Base-by-base conservation (phyloP, 2,329 filamentous ascomycete genomes). In the Emergomyces pasteurianus region DNA sequence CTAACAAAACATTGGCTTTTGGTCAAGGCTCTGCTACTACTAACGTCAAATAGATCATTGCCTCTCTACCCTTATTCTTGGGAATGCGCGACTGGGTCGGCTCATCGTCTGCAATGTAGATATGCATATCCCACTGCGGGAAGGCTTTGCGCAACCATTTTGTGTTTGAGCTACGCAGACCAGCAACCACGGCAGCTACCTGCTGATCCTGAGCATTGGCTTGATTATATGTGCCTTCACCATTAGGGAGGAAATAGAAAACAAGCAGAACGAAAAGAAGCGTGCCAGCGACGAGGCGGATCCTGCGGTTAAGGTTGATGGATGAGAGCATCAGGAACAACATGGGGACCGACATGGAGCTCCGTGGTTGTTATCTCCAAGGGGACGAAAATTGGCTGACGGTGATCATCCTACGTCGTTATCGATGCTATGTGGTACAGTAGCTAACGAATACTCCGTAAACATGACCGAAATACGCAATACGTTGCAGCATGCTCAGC, bases 21-120 rank as follows among this genome's bases (percentile, higher is more conserved):
- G 2, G 8, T 31, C 3, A 2, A 8, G 3, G 16, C n/a, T 34
- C 16, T 2, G 10, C 8, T 31, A 4, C 12, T 50, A 58, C 57
- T 36, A 23, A 58, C 57, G 58, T 81, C 9, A 81, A 71, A 65
- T 81, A 80, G 23, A 78, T 77, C 78, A 81, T 81, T 49, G 79
- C 76, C 69, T 82, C 80, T 60, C 75, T 75, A 36, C 80, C 79
- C 65, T 80, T 81, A 65, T 81, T 81, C 46, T 61, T 46, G 2
- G 66, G 64, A 49, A 64, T 66, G 8, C 58, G 63, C 43, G 64
- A 63, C 47, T 53, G 55, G 8, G 61, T 56, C 58, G 68, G 66
- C 55, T 71, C 69, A 63, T 77, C 75, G 47, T 58, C 43, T 57
- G 74, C 76, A 62, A 69, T 69, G 67, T 77, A 79, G 57, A 80